These are phyloP conservation scores for Cardiosporidium cionae DNA, from an alignment of 169 alveolate species.

Conservation along the genomic window DNA sequence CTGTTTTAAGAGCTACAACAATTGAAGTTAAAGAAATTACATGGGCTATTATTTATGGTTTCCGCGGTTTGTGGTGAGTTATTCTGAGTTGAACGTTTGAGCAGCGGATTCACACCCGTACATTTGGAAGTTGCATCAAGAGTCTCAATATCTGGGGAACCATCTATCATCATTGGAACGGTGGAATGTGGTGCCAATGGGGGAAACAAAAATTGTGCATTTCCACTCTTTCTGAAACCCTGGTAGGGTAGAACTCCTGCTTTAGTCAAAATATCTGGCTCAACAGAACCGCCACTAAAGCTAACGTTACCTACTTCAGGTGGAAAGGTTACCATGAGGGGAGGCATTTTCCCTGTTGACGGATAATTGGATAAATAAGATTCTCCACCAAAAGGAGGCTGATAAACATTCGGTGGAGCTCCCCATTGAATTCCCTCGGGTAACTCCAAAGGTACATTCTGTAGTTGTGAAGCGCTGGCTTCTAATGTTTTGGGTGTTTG, in stretches of 20 bases:
- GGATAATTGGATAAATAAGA: slow-evolving; percentile 24
- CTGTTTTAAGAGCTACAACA: no score
- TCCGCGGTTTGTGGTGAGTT: no score
- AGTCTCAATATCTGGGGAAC: neutral
- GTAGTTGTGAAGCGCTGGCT: slow-evolving; percentile 12
- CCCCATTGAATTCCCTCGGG: slow-evolving; percentile 55
- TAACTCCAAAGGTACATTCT: slow-evolving; percentile 37
- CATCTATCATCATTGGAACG: slow-evolving; percentile 42
- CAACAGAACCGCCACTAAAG: slow-evolving; percentile 40
- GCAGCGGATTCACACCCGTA: no score
- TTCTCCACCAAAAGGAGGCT: neutral
- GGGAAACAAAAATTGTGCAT: slow-evolving; percentile 53
- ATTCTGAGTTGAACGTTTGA: no score
- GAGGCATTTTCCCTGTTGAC: slow-evolving; percentile 36
- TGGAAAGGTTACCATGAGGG: slow-evolving; percentile 56
- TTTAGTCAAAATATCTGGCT: slow-evolving; percentile 52
- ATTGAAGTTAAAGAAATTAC: no score
- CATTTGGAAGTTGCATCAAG: neutral
- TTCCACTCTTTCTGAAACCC: slow-evolving; percentile 43
- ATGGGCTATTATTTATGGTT: no score
- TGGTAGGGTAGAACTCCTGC: slow-evolving; percentile 53
- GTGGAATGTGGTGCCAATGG: slow-evolving; percentile 51
- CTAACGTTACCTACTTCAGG: slow-evolving; percentile 55
- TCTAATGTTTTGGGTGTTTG: neutral
- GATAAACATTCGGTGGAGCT: slow-evolving; percentile 36